Conservation (phyloP, 192 early-diverging fungal genomes). For the Umbelopsis vinacea region DNA sequence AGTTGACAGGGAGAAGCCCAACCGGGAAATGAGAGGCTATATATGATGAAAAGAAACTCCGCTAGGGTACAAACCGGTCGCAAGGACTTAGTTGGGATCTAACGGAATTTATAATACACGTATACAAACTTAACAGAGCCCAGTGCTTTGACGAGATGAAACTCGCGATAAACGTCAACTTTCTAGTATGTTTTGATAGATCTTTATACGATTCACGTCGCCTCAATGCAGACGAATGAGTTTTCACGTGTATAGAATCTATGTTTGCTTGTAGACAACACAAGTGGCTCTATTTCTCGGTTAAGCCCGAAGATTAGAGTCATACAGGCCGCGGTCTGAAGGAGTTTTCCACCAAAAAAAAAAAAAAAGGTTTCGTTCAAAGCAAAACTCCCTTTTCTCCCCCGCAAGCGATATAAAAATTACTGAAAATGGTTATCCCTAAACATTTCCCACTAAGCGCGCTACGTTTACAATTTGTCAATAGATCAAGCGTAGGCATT, state of each 20-base stretch:
- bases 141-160: background rate
- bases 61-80: slow-evolving; percentile 20
- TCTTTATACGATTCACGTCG: background rate
- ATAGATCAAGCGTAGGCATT: background rate
- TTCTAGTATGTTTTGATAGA: background rate
- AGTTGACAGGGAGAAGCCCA: background rate
- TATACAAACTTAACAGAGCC: background rate
- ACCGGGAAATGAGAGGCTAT: background rate
- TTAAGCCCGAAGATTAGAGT: too few species aligned
- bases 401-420: background rate
- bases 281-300: too few species aligned
- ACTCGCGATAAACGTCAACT: background rate
- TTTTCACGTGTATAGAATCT: too few species aligned
- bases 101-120: background rate
- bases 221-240: too few species aligned
- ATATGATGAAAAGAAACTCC: slow-evolving; percentile 9
- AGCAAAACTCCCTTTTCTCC: too few species aligned
- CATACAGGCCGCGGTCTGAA: too few species aligned
- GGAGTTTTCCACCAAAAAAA: too few species aligned
- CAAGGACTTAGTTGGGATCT: background rate
- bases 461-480: background rate
- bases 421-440: background rate
- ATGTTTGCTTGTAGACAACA: too few species aligned
- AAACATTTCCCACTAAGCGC: background rate
- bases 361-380: too few species aligned